Percentiles rank a stretch among this genome's conserved stretches.
Evolutionary conservation across 2,329 filamentous ascomycete genomes (phyloP).

Genomic region (Trichophyton benhamiae): DNA sequence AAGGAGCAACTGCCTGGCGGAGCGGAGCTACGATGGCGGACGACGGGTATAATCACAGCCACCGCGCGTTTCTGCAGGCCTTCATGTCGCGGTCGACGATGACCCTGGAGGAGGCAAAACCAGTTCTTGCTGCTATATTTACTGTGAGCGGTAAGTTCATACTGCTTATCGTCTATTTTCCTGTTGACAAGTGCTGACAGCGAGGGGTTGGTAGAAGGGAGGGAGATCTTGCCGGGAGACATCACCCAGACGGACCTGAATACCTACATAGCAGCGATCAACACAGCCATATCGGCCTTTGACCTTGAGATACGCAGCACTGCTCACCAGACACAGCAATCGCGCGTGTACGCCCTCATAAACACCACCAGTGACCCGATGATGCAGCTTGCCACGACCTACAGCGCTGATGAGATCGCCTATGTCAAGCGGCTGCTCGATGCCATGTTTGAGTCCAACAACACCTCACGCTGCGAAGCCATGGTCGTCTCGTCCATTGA

Average conservation of each 20-base stretch:
- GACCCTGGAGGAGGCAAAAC: slow-evolving; percentile 60
- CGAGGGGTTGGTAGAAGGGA: slow-evolving; percentile 26
- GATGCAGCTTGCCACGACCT: slow-evolving; percentile 75
- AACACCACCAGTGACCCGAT: slow-evolving; percentile 77
- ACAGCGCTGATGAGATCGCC: slow-evolving; percentile 69
- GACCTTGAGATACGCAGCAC: slow-evolving; percentile 77
- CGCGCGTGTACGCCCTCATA: slow-evolving; percentile 66
- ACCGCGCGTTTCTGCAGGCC: slow-evolving; percentile 83
- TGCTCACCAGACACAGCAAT: slow-evolving; percentile 52
- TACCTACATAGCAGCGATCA: slow-evolving; percentile 57
- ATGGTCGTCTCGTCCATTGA: slow-evolving; percentile 73
- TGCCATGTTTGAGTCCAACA: slow-evolving; percentile 82
- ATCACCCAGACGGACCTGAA: slow-evolving; percentile 57
- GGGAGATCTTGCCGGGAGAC: slow-evolving; percentile 44
- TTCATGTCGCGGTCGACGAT: slow-evolving; percentile 68
- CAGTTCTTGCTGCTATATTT: slow-evolving; percentile 64
- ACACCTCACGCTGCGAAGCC: slow-evolving; percentile 65
- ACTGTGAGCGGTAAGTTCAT: slow-evolving; percentile 41
- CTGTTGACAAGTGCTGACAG: background rate
- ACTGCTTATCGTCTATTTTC: background rate
- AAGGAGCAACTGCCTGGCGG: too few relatives aligned
- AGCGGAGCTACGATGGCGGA: too few relatives aligned
- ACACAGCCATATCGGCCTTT: slow-evolving; percentile 60
- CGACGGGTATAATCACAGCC: slow-evolving; percentile 20
- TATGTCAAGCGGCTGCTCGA: slow-evolving; percentile 83